Base-by-base conservation (phyloP, 2,329 filamentous ascomycete species). In the Penicillium sp. region DNA sequence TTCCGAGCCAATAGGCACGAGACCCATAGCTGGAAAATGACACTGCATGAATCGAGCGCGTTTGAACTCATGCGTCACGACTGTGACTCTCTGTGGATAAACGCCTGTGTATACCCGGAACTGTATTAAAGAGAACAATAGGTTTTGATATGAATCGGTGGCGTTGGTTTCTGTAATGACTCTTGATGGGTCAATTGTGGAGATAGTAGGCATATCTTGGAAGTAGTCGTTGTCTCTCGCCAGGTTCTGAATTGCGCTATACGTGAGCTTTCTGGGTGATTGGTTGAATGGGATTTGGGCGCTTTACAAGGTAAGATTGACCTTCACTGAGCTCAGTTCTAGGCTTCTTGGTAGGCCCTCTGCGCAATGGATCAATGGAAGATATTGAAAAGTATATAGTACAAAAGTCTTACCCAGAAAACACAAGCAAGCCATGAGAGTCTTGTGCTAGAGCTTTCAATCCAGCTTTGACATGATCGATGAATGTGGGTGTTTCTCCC, bases 121-220 rank as follows among this genome's bases (percentile, higher is more conserved):
- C 3, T 79, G 77, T 60, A 88, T 78, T 66, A 96, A 77, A 12
- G 88, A 88, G 69, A 92, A 91, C 16, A 96, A 75, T 5, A 96
- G 75, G 69, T 96, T 96, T 69, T 91, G 87, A 67, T 90, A 93
- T 1, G 88, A 93, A 72, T 97, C 92, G 1, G 93, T 85, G 0
- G 92, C 90, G 52, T 83, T 80, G 9, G 86, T 82, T 68, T 96
- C 91, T 2, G 84, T 67, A 0, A 84, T 68, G 17, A 90, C 25
- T 77, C 77, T 31, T 0, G 51, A 46, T 12, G 50, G 7, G 22
- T 67, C 50, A 19, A 67, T 56, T 14, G 2, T 33, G 1, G 58
- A n/a, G 17, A 52, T 49, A 8, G 58, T 46, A 9, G 31, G 61
- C 10, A 37, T 12, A 14, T 51, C 28, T 19, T 52, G 56, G 55